phyloP scores from a whole-genome alignment of 2,329 filamentous ascomycete species.

The Chaetomium globosum region DNA sequence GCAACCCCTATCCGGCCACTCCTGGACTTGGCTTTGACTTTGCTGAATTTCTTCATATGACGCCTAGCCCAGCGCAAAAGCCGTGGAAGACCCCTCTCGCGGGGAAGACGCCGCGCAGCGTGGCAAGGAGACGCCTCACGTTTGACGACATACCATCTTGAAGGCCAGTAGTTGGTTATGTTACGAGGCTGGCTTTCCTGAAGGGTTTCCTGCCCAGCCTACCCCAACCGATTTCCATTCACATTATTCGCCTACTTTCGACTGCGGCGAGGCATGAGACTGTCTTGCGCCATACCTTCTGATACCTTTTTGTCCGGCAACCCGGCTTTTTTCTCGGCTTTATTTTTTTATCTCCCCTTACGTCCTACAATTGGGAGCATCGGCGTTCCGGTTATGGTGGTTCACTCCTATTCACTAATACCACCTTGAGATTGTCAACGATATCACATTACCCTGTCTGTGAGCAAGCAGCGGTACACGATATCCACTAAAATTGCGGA shows the following conservation, averaged over 20 bases:
- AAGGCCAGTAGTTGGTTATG: neutral
- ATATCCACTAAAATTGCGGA: conserved; percentile 16
- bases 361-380: conserved; percentile 16
- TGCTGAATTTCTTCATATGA: conserved; percentile 95
- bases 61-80: conserved; percentile 89
- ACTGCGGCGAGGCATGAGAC: neutral
- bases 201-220: neutral
- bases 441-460: conserved; percentile 1
- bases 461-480: conserved; percentile 17
- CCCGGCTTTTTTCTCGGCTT: neutral
- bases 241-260: neutral
- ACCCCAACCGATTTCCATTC: neutral
- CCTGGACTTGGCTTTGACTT: conserved; percentile 88
- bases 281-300: conserved; percentile 2
- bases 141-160: conserved; percentile 64
- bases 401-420: neutral
- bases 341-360: neutral
- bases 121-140: conserved; percentile 75
- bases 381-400: conserved; percentile 22
- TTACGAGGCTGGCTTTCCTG: neutral
- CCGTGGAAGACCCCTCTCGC: conserved; percentile 78
- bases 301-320: neutral
- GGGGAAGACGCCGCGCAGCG: conserved; percentile 62
- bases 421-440: conserved; percentile 8
- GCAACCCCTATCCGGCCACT: conserved; percentile 69